Conservation (phyloP, 2,329 filamentous ascomycete species). For the Parastagonospora nodorum region DNA sequence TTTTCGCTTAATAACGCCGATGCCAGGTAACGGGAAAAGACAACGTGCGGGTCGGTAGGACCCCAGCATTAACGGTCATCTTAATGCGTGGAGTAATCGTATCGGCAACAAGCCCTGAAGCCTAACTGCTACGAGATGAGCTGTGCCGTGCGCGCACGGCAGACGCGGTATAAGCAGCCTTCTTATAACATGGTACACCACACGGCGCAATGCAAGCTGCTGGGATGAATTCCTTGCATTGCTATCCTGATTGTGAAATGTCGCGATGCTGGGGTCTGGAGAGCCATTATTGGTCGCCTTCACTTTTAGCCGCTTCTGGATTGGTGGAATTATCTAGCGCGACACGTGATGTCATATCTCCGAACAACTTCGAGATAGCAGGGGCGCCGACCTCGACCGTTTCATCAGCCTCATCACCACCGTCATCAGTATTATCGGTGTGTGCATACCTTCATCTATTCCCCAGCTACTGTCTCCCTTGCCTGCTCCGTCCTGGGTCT, state of each 20-base stretch:
- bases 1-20: constrained; percentile 19
- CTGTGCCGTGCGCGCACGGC: not conserved
- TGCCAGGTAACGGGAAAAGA: constrained; percentile 14
- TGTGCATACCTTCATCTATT: constrained; percentile 2
- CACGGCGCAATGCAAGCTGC: constrained; percentile 9
- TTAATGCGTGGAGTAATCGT: constrained; percentile 12
- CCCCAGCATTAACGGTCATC: constrained; percentile 16
- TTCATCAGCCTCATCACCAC: constrained; percentile 8
- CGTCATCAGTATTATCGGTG: constrained; percentile 8
- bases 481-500: not conserved
- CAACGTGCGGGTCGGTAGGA: constrained; percentile 13
- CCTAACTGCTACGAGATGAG: not conserved
- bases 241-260: constrained; percentile 3
- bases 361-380: not conserved
- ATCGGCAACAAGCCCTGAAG: not conserved
- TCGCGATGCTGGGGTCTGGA: constrained; percentile 1
- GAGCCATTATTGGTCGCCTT: constrained; percentile 7
- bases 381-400: constrained; percentile 5
- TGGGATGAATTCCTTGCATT: constrained; percentile 4
- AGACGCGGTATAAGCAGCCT: constrained; percentile 2
- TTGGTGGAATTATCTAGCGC: constrained; percentile 16
- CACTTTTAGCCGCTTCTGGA: constrained; percentile 17
- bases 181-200: constrained; percentile 1
- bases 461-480: not conserved
- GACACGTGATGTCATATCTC: constrained; percentile 18